Conservation (phyloP, 208 protist species). For the Endotrypanum monterogeii region DNA sequence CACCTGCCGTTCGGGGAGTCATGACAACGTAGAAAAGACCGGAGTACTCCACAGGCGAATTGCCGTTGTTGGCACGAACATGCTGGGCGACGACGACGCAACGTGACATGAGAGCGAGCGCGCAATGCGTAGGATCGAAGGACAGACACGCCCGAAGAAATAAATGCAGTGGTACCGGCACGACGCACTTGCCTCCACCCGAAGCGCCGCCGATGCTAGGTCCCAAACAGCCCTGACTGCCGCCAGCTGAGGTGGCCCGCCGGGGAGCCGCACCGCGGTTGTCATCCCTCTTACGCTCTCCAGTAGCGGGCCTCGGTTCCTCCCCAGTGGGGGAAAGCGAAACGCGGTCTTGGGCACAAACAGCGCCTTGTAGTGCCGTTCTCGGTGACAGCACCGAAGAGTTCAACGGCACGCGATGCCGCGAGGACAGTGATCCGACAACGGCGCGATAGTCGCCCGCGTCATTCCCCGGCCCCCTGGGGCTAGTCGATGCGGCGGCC, state of each 20-base stretch:
- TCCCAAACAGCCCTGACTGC: neutral
- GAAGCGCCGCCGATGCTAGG: neutral
- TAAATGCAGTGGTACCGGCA: constrained; percentile 37
- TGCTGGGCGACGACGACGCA: constrained; percentile 49
- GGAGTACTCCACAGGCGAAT: neutral
- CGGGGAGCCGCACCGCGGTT: neutral
- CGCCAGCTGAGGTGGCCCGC: neutral
- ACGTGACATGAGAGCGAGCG: constrained; percentile 61
- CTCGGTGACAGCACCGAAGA: neutral
- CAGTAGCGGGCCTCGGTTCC: too few species aligned
- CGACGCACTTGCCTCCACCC: neutral
- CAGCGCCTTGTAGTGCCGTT: neutral
- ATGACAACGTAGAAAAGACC: constrained; percentile 65
- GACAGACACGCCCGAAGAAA: constrained; percentile 60
- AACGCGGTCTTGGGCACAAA: neutral
- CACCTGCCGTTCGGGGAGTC: constrained; percentile 50
- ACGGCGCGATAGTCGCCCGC: neutral
- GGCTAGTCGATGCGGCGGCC: neutral
- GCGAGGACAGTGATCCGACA: neutral
- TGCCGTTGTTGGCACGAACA: constrained; percentile 40
- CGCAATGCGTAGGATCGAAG: constrained; percentile 61
- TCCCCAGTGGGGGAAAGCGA: neutral
- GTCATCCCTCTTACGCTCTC: neutral
- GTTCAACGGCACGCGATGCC: neutral
- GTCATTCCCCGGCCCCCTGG: neutral